Percentiles rank a stretch among this genome's conserved stretches.
Conservation (phyloP, 2,329 filamentous ascomycete species). For the Botrytis porri region DNA sequence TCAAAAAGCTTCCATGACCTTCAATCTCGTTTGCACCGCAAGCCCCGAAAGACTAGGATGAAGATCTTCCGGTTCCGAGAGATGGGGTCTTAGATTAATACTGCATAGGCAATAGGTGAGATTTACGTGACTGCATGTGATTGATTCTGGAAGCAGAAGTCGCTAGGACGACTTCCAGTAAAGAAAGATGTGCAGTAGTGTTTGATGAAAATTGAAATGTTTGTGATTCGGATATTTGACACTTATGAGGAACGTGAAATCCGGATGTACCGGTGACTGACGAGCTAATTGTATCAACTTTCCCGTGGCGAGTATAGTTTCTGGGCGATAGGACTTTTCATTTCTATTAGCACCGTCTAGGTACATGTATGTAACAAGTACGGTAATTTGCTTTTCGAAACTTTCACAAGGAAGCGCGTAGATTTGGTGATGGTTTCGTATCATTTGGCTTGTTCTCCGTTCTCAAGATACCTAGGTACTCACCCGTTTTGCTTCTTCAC, state of each 20-base stretch:
- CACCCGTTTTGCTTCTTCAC: neutral
- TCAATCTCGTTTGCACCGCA: neutral
- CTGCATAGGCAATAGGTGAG: neutral
- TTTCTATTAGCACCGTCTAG: conserved; percentile 2
- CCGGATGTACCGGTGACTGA: neutral
- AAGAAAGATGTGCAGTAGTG: neutral
- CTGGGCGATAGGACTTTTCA: neutral
- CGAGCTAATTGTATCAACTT: neutral
- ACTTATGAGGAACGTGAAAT: neutral
- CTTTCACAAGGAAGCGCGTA: neutral
- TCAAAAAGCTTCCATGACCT: conserved; percentile 4
- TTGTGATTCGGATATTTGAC: conserved; percentile 13
- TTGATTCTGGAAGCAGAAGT: neutral
- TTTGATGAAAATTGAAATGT: conserved; percentile 12
- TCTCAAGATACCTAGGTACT: neutral
- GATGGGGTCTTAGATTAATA: conserved; percentile 1
- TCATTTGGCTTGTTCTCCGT: neutral
- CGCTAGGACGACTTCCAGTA: neutral
- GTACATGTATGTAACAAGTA: neutral
- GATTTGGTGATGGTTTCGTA: conserved; percentile 6
- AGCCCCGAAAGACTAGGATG: neutral
- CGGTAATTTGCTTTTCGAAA: neutral
- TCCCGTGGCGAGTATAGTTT: neutral
- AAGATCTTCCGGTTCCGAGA: conserved; percentile 14
- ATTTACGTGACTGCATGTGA: conserved; percentile 6